Base-by-base conservation (phyloP, 139 green algal genomes). In the Spirogloea muscicola region DNA sequence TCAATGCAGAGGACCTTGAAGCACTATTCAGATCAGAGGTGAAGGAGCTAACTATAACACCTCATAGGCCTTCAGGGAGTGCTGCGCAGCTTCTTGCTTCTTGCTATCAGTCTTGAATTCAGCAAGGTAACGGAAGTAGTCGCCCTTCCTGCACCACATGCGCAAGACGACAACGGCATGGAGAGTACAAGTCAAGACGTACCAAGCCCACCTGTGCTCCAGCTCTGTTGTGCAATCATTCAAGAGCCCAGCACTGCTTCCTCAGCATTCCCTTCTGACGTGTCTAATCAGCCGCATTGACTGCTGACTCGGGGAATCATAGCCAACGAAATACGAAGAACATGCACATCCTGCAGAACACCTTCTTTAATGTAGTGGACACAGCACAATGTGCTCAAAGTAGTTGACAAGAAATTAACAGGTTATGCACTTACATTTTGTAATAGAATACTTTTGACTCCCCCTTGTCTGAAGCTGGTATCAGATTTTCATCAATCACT, bases 401-500 rank as follows among this genome's bases (percentile, higher is more conserved):
- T n/a, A n/a, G n/a, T n/a, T n/a, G n/a, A n/a, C n/a, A n/a, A n/a
- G n/a, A n/a, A n/a, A n/a, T n/a, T n/a, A n/a, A n/a, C n/a, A n/a
- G n/a, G n/a, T n/a, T n/a, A n/a, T n/a, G n/a, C n/a, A n/a, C n/a
- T n/a, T n/a, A 81, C 88, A 93, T 92, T 74, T 95, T 95, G 57
- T 92, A 87, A 86, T 98, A 99, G 84, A 99, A 99, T 31, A 99
- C 95, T 78, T 96, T 96, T 49, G 87, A 93, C 85, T 98, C 94
- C 41, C 94, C 94, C 6, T 83, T 91, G 60, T 87, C 90, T 31
- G 94, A 91, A 3, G 91, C 89, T 60, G 90, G 91, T 72, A 98
- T 96, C 37, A 98, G 89, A 86, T 97, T 87, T 44, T 94, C 86
- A 65, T 98, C 94, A 74, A 98, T 88, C 55, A 98, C 89, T 49